Percentiles rank a stretch among this genome's conserved stretches.
phyloP scores from a whole-genome alignment of 176 grass and related monocot genomes.

The Metroxylon sagu region DNA sequence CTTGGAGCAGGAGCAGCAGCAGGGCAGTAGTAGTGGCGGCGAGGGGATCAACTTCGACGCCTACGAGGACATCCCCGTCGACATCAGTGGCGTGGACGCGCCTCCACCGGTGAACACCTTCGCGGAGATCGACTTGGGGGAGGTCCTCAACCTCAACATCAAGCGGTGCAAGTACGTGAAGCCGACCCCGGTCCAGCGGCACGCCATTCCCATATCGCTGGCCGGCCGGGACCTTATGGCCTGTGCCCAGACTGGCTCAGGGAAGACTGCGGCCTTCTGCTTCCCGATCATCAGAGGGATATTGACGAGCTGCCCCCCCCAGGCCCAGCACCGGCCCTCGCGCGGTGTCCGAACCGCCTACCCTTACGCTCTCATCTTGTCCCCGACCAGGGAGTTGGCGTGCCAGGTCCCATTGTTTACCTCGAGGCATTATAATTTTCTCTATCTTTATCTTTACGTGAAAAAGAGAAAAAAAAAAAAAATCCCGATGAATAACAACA shows the following conservation, averaged over 20 bases:
- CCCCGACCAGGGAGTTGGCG: conserved; percentile 70
- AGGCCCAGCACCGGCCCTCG: background rate
- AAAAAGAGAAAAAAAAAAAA: too few relatives aligned
- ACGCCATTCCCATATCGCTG: conserved; percentile 60
- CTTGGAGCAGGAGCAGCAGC: conserved; percentile 1
- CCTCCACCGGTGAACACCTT: conserved; percentile 41
- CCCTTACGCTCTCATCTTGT: conserved; percentile 55
- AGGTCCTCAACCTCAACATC: conserved; percentile 50
- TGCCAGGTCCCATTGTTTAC: conserved; percentile 37
- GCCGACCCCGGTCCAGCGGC: conserved; percentile 71
- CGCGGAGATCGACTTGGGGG: conserved; percentile 41
- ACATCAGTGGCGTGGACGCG: conserved; percentile 46
- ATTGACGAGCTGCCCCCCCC: background rate
- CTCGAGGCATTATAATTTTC: background rate
- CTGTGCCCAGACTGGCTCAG: conserved; percentile 80
- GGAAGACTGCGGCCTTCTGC: conserved; percentile 89
- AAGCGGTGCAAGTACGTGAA: conserved; percentile 40
- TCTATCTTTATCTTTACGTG: background rate
- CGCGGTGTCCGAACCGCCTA: conserved; percentile 1
- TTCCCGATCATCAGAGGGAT: conserved; percentile 49
- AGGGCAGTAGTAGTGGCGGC: background rate
- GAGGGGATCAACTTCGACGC: conserved; percentile 29
- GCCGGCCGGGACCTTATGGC: conserved; percentile 63
- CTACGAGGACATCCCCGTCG: conserved; percentile 61
- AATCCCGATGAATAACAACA: too few relatives aligned